These are phyloP conservation scores for Pseudisothecium myosuroides DNA, from an alignment of 225 moss, liverwort and hornwort genomes.

Conservation along the genomic window DNA sequence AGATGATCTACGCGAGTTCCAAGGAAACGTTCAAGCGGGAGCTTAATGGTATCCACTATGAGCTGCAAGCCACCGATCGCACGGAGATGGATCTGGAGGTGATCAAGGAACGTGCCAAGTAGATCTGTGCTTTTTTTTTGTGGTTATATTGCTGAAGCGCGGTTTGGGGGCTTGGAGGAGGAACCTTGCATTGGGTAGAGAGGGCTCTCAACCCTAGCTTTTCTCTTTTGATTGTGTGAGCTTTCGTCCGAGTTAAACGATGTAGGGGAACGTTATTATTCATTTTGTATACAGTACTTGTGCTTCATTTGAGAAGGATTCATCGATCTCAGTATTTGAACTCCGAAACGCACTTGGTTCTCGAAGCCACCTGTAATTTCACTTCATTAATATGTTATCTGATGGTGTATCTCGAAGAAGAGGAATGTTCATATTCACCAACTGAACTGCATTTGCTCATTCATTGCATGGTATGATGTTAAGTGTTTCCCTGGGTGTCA, in stretches of 20 bases:
- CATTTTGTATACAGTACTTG: constrained; percentile 31
- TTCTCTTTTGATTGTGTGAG: constrained; percentile 9
- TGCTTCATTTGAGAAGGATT: constrained; percentile 35
- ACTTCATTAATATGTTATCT: constrained; percentile 4
- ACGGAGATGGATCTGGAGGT: constrained; percentile 98
- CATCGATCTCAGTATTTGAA: constrained; percentile 4
- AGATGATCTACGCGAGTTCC: constrained; percentile 96
- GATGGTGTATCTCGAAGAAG: background rate
- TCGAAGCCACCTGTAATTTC: constrained; percentile 15
- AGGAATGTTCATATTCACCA: background rate
- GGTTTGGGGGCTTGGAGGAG: constrained; percentile 1
- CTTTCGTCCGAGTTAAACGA: background rate
- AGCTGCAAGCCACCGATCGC: constrained; percentile 83
- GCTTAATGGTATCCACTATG: constrained; percentile 82
- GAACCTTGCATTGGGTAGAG: background rate
- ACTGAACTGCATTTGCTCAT: background rate
- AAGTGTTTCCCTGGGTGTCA: background rate
- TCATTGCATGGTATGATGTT: background rate
- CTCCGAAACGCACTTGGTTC: constrained; percentile 11
- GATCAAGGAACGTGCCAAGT: constrained; percentile 86
- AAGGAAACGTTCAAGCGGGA: constrained; percentile 88
- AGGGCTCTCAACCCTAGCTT: background rate
- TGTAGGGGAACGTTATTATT: constrained; percentile 31
- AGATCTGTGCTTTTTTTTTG: background rate
- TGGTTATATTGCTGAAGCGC: background rate